Base-by-base conservation (phyloP, 108 stramenopile genomes). In the Cyclostephanos invisitatus region DNA sequence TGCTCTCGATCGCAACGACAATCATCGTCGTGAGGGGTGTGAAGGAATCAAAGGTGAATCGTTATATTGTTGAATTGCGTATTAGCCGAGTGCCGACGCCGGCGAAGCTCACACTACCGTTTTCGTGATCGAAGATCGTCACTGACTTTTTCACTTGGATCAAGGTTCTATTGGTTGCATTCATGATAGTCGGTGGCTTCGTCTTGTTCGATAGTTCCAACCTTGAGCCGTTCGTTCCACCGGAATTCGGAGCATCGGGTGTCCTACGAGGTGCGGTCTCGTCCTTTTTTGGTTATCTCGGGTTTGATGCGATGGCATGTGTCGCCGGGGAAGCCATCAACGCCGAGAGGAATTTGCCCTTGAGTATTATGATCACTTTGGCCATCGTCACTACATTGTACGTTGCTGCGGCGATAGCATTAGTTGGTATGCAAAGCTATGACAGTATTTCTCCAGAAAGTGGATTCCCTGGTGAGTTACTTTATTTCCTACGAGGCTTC, bases 251-350 rank as follows among this genome's bases (percentile, higher is more conserved):
- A 24, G 76, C 75, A 32, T 28, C 77, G 0, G 92, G 91, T 15
- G 68, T 90, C 56, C 50, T 94, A 48, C 81, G 87, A 36, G 96
- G 96, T n/a, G 80, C 86, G 9, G 83, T 86, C 7, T 68, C 70
- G 0, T 86, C 89, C 22, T 96, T 97, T 74, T 97, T 97, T 83
- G 97, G 94, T 4, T 97, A 90, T 62, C 68, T 97, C 21, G 97
- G 97, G 4, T 97, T 91, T 70, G 97, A 97, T 77, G 95, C 94
- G 64, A 84, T 96, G 29, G 87, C 86, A 62, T 93, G 91, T 46
- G 70, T 97, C 49, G 91, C 92, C 0, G 80, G 81, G 10, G 97
- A 97, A 76, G 90, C 97, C 7, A 84, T 84, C 37, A 74, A 97
- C 82, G 91, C 97, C 20, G 55, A 72, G 18, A 78, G 65, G 54